Base-by-base conservation (phyloP, 345 rosid genomes). In the Tarenaya hassleriana region DNA sequence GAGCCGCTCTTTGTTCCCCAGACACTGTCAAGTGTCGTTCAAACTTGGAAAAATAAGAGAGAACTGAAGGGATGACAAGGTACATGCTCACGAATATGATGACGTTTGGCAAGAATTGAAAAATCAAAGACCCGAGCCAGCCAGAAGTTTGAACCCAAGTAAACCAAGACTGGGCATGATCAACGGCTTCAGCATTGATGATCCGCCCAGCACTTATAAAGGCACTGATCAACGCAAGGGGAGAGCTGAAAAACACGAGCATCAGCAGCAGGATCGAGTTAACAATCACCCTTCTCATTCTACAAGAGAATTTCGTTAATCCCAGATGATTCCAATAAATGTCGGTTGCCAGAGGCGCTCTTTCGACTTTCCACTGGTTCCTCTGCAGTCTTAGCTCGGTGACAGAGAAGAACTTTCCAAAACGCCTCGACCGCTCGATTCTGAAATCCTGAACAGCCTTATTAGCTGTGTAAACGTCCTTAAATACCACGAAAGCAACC, bases 241-340 rank as follows among this genome's bases (percentile, higher is more conserved):
- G 97, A 16, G 95, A 92, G 60, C 95, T 92, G 73, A 88, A 92
- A 71, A 92, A 92, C 45, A 88, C 63, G 61, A 92, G 88, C 69
- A 85, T 68, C 67, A 92, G 71, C 47, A 92, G 55, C 49, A 92
- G 77, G 74, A 94, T 88, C 0, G 90, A 71, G 64, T 88, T 92
- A 18, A 88, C 97, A 71, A 81, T 62, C 61, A 85, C 81, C 58
- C 96, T 79, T 55, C 91, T 67, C 20, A 81, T 47, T 38, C 67
- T 81, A 56, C 83, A 60, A 1, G 95, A 90, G 31, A 80, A 49
- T 64, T 88, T 88, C 21, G 98, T 76, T 17, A 80, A 61, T 35
- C 98, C 98, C 76, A 92, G 66, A 80, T 92, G 81, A 52, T 85
- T 92, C 98, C 98, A 88, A 62, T 92, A 88, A 37, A 92, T 92